A percentile compares a stretch with the other conserved stretches of the same genome.
Evolutionary conservation across 768 basidiomycete species (phyloP).

Genomic region (Boletus sensibilis): DNA sequence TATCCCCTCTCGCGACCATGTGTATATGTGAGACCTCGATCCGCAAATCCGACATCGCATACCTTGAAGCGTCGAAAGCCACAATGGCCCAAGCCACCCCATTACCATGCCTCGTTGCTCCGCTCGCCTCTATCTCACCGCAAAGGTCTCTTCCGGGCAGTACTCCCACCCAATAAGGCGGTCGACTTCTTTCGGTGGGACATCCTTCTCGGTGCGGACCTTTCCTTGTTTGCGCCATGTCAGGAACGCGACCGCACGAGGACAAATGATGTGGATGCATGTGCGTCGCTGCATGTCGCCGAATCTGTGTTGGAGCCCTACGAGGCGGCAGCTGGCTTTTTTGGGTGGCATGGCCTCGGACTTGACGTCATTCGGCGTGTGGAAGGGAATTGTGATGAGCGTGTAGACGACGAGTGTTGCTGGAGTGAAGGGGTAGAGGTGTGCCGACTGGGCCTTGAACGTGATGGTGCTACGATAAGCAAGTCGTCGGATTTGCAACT

Average conservation of each 20-base stretch:
- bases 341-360: slow-evolving; percentile 29
- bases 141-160: slow-evolving; percentile 26
- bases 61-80: slow-evolving; percentile 11
- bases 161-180: slow-evolving; percentile 17
- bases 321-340: slow-evolving; percentile 31
- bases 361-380: slow-evolving; percentile 4
- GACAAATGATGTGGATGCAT: background rate
- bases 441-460: background rate
- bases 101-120: slow-evolving; percentile 29
- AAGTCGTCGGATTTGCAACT: slow-evolving; percentile 3
- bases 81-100: slow-evolving; percentile 27
- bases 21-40: background rate
- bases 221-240: background rate
- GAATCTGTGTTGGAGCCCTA: slow-evolving; percentile 25
- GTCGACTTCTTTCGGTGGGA: slow-evolving; percentile 31
- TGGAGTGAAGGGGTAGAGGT: background rate
- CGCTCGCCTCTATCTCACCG: slow-evolving; percentile 26
- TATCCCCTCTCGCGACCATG: slow-evolving; percentile 7
- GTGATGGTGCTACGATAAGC: background rate
- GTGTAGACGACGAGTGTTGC: background rate
- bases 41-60: slow-evolving; percentile 6
- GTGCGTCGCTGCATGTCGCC: slow-evolving; percentile 11
- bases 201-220: slow-evolving; percentile 1
- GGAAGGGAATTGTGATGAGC: background rate
- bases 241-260: background rate